Evolutionary conservation across 78 protist genomes (phyloP).

Genomic region (Dictyostelium firmibasis): DNA sequence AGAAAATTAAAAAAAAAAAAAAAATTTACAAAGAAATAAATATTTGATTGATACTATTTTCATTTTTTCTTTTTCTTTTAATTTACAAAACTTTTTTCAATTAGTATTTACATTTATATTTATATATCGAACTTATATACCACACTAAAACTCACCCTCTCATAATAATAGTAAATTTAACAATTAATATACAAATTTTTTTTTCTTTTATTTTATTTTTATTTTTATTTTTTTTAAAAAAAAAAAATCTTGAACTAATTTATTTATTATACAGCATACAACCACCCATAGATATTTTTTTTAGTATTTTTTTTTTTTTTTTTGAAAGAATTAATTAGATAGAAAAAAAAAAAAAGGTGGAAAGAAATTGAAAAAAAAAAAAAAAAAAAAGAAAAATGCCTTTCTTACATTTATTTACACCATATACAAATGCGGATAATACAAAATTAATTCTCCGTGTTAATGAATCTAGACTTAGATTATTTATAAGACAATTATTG

Average conservation of each 20-base stretch:
- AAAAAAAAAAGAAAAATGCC: slow-evolving; percentile 1
- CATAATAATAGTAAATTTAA: neutral
- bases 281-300: neutral
- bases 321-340: neutral
- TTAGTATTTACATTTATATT: neutral
- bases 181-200: neutral
- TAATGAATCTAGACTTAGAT: slow-evolving; percentile 18
- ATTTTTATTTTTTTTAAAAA: neutral
- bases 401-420: slow-evolving; percentile 48
- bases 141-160: neutral
- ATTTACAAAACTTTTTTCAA: neutral
- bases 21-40: neutral
- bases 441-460: slow-evolving; percentile 44
- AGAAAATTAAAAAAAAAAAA: no score
- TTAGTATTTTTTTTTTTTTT: neutral
- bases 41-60: neutral
- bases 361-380: neutral
- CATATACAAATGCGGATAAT: slow-evolving; percentile 51
- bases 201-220: neutral
- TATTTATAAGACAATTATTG: slow-evolving; percentile 29
- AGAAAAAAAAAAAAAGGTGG: neutral
- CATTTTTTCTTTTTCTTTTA: neutral
- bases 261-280: neutral
- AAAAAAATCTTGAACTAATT: neutral
- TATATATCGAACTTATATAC: neutral